These are phyloP conservation scores for Trypanosoma brucei DNA, from an alignment of 208 protist species.

Conservation along the genomic window DNA sequence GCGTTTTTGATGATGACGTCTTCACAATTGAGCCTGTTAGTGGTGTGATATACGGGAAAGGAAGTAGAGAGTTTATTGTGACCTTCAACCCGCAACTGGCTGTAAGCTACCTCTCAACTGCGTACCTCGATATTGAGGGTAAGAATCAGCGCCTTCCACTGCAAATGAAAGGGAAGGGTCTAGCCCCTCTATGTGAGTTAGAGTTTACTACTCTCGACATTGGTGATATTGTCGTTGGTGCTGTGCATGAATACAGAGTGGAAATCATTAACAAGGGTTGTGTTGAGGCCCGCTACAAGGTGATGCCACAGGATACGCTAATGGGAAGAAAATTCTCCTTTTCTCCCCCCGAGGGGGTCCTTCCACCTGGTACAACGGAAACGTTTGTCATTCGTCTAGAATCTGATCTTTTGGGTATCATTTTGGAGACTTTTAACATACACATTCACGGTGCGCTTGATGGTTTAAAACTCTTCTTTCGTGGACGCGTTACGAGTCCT, in stretches of 20 bases:
- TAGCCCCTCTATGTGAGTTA: constrained; percentile 90
- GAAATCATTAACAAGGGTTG: constrained; percentile 86
- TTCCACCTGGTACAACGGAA: constrained; percentile 63
- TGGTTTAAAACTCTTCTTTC: constrained; percentile 76
- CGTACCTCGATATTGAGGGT: constrained; percentile 85
- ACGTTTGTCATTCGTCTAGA: constrained; percentile 69
- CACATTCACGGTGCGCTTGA: constrained; percentile 80
- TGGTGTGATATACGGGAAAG: constrained; percentile 81
- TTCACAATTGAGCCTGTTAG: constrained; percentile 86
- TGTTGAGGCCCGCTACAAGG: constrained; percentile 86
- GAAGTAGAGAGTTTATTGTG: constrained; percentile 78
- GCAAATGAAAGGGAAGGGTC: constrained; percentile 62
- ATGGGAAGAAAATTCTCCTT: constrained; percentile 86
- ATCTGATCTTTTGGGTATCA: constrained; percentile 85
- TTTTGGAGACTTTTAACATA: constrained; percentile 87
- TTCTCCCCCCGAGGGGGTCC: constrained; percentile 56
- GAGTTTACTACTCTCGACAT: constrained; percentile 87
- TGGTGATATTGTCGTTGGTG: constrained; percentile 94
- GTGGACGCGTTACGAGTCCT: constrained; percentile 89
- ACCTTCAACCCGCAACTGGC: constrained; percentile 88
- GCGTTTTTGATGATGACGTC: constrained; percentile 71
- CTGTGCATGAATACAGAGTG: constrained; percentile 89
- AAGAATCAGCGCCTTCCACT: constrained; percentile 68
- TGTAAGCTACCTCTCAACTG: constrained; percentile 53
- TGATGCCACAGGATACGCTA: constrained; percentile 54